phyloP scores from a whole-genome alignment of 208 protist species.

The Strigomonas culicis region DNA sequence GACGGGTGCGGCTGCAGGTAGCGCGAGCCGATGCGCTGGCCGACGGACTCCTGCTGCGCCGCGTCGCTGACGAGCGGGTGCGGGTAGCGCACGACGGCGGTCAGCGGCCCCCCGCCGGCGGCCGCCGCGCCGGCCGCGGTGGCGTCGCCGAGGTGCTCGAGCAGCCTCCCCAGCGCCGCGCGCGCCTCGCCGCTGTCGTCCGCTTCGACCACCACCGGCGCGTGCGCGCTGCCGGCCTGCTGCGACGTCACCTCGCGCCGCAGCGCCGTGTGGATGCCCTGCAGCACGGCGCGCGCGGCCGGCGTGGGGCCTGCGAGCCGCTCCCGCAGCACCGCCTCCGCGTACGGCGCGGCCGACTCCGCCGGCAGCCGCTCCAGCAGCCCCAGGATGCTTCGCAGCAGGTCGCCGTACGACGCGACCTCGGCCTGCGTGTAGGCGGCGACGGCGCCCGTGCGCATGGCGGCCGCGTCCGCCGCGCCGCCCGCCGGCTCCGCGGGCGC shows the following conservation, averaged over 20 bases:
- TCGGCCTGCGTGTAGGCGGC: conserved; percentile 25
- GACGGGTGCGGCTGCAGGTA: conserved; percentile 29
- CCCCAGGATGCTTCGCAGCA: conserved; percentile 45
- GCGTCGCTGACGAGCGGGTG: conserved; percentile 25
- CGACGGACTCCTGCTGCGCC: conserved; percentile 39
- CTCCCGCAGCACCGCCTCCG: conserved; percentile 43
- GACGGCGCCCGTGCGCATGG: not conserved
- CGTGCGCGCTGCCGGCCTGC: not conserved
- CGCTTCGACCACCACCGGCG: not conserved
- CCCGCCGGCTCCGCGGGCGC: not conserved
- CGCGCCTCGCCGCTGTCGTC: not conserved
- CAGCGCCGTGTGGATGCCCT: conserved; percentile 41
- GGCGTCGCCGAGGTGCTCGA: conserved; percentile 35
- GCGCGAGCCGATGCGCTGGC: conserved; percentile 56
- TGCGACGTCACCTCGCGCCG: conserved; percentile 21
- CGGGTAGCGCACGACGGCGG: conserved; percentile 25
- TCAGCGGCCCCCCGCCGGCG: conserved; percentile 7
- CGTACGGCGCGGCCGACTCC: conserved; percentile 38
- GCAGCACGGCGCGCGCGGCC: conserved; percentile 39
- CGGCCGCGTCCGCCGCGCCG: not conserved
- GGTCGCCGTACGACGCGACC: conserved; percentile 36
- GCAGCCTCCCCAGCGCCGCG: conserved; percentile 35
- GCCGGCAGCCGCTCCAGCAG: conserved; percentile 59
- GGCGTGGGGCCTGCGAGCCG: conserved; percentile 30
- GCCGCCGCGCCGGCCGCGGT: conserved; percentile 9